These are phyloP conservation scores for Suillus spraguei DNA, from an alignment of 768 basidiomycete genomes.

Conservation along the genomic window DNA sequence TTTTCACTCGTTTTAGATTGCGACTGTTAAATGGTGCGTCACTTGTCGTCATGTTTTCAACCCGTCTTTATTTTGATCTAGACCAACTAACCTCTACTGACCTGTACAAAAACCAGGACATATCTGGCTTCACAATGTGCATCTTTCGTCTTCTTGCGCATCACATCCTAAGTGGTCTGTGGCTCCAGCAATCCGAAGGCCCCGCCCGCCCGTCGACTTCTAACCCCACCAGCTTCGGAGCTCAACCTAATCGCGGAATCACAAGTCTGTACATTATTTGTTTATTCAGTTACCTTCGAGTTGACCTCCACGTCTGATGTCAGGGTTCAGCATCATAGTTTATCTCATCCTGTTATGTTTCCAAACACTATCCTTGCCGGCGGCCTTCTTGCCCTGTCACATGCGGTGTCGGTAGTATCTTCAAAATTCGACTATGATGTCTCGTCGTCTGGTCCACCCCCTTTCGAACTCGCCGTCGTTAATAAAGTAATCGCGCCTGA, in stretches of 20 bases:
- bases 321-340: not conserved
- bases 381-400: conserved; percentile 4
- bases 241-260: not conserved
- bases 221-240: not conserved
- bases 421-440: conserved; percentile 12
- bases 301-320: not conserved
- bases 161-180: not conserved
- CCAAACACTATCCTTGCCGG: not conserved
- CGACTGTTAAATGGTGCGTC: not conserved
- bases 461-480: conserved; percentile 37
- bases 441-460: conserved; percentile 9
- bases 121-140: not conserved
- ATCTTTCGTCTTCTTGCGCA: not conserved
- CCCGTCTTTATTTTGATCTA: not conserved
- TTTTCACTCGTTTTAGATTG: not conserved
- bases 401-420: conserved; percentile 21
- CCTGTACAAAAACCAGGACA: not conserved
- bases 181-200: not conserved
- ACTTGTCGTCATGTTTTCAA: not conserved
- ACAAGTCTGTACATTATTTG: not conserved
- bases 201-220: not conserved
- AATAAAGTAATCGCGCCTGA: conserved; percentile 53
- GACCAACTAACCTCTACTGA: not conserved
- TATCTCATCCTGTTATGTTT: conserved; percentile 2
- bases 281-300: not conserved